A percentile compares a stretch with the other conserved stretches of the same genome.
Conservation (phyloP, 208 protist genomes). For the Phytomonas francai region DNA sequence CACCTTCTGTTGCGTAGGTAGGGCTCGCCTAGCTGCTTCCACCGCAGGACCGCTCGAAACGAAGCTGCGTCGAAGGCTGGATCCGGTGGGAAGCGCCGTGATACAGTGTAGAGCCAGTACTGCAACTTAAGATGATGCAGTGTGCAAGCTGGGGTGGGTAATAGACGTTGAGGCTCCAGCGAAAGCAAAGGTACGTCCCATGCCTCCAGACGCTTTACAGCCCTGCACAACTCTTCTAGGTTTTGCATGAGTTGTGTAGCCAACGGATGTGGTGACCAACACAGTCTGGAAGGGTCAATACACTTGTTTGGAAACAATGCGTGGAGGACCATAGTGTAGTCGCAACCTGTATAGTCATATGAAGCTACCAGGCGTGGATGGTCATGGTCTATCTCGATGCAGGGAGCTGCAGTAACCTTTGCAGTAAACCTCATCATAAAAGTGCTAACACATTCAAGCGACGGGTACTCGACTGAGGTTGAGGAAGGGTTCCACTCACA, state of each 20-base stretch:
- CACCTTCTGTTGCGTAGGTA: constrained; percentile 2
- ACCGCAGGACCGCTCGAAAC: constrained; percentile 32
- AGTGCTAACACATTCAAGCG: constrained; percentile 17
- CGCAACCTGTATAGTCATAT: constrained; percentile 59
- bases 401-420: constrained; percentile 12
- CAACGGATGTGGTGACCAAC: constrained; percentile 48
- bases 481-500: background rate
- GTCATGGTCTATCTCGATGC: constrained; percentile 6
- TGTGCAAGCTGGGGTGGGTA: constrained; percentile 24
- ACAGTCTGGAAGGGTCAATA: constrained; percentile 43
- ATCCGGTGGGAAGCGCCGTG: constrained; percentile 31
- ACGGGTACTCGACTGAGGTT: background rate
- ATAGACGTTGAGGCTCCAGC: constrained; percentile 36
- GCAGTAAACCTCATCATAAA: constrained; percentile 43
- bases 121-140: constrained; percentile 64
- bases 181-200: constrained; percentile 33
- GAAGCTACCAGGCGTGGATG: constrained; percentile 14
- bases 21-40: constrained; percentile 44
- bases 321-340: constrained; percentile 62
- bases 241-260: constrained; percentile 45
- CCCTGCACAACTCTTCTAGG: constrained; percentile 45
- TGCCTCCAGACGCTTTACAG: constrained; percentile 25
- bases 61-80: constrained; percentile 30
- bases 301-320: constrained; percentile 43
- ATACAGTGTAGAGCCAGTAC: constrained; percentile 64